These are phyloP conservation scores for Haplographium delicatum DNA, from an alignment of 495 filamentous ascomycete genomes.

Conservation along the genomic window DNA sequence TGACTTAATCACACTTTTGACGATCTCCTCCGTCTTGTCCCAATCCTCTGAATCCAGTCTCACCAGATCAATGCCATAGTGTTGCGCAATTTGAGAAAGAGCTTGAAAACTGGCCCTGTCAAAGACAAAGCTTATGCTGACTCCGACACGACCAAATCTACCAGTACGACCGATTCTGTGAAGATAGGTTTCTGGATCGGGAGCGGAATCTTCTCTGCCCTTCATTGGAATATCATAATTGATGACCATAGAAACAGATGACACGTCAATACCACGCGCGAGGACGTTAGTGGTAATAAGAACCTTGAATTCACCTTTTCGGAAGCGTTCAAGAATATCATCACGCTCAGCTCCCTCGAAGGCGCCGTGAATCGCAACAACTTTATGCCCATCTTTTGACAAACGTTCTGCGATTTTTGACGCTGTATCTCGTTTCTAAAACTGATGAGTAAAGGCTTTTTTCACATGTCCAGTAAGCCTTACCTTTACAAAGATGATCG, in stretches of 20 bases:
- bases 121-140: constrained; percentile 86
- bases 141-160: constrained; percentile 95
- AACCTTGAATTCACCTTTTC: constrained; percentile 83
- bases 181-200: constrained; percentile 91
- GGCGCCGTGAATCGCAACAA: constrained; percentile 80
- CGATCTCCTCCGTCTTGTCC: constrained; percentile 76
- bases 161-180: constrained; percentile 98
- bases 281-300: constrained; percentile 98
- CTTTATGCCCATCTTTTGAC: constrained; percentile 81
- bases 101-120: constrained; percentile 70
- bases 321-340: constrained; percentile 80
- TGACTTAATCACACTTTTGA: constrained; percentile 81
- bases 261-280: constrained; percentile 94
- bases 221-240: constrained; percentile 82
- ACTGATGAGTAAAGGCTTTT: constrained; percentile 1
- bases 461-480: constrained; percentile 16
- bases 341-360: constrained; percentile 82
- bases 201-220: constrained; percentile 39
- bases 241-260: constrained; percentile 93
- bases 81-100: constrained; percentile 68
- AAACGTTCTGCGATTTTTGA: constrained; percentile 78
- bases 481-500: constrained; percentile 95
- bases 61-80: constrained; percentile 54
- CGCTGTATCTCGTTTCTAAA: constrained; percentile 73
- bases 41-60: constrained; percentile 60